phyloP scores from a whole-genome alignment of 768 basidiomycete genomes.

The Russula emetica region DNA sequence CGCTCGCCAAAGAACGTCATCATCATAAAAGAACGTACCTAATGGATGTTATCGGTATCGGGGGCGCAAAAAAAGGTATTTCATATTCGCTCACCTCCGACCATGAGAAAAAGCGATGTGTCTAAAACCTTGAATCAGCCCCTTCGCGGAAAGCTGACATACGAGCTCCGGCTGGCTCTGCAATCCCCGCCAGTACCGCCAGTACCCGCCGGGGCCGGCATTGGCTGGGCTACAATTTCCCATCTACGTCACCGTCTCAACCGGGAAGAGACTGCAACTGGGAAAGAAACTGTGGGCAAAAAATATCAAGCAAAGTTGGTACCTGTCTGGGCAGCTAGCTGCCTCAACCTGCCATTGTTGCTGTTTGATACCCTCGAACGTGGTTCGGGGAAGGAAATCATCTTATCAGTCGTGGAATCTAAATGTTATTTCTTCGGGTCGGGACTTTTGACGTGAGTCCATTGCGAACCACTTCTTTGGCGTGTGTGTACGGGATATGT shows the following conservation, averaged over 20 bases:
- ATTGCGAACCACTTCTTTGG: not conserved
- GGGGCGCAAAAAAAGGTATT: not conserved
- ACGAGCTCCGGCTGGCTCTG: not conserved
- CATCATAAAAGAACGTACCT: not conserved
- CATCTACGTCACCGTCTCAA: constrained; percentile 2
- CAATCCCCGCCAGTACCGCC: not conserved
- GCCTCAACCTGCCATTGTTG: not conserved
- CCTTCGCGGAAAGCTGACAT: not conserved
- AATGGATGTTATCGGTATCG: not conserved
- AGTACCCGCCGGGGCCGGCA: no score
- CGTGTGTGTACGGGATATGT: not conserved
- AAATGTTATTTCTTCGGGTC: not conserved
- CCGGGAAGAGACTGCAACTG: not conserved
- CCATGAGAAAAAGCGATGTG: not conserved
- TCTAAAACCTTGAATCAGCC: constrained; percentile 2
- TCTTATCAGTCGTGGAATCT: not conserved
- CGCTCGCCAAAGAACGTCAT: not conserved
- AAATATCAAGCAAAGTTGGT: not conserved
- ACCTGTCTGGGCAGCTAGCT: not conserved
- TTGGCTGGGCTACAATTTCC: not conserved
- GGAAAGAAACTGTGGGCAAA: no score
- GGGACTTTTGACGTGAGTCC: not conserved
- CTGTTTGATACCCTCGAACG: constrained; percentile 16
- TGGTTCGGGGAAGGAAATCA: not conserved
- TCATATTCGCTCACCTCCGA: not conserved